Conservation (phyloP, 2,329 filamentous ascomycete genomes). For the Penicillium sumatraense region DNA sequence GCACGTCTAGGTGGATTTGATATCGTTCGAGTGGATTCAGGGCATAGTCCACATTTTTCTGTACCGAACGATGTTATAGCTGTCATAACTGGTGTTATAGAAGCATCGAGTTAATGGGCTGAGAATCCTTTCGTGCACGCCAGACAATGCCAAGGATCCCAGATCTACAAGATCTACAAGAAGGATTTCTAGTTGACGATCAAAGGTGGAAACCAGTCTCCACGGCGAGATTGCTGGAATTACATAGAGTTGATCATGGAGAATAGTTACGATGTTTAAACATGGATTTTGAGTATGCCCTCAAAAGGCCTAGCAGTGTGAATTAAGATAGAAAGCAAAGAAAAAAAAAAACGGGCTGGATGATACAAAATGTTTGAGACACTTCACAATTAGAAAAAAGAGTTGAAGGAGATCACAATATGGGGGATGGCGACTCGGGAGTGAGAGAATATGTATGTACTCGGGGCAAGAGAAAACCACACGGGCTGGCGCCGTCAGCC, state of each 20-base stretch:
- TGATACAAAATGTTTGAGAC: constrained; percentile 8
- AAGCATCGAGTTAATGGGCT: not conserved
- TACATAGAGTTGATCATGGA: not conserved
- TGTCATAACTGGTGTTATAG: not conserved
- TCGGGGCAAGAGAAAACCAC: not conserved
- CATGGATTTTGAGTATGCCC: no score
- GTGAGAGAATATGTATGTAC: constrained; percentile 8
- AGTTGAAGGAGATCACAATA: not conserved
- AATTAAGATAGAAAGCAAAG: constrained; percentile 7
- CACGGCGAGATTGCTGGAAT: not conserved
- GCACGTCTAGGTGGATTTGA: constrained; percentile 6
- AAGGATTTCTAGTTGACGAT: not conserved
- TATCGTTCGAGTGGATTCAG: not conserved
- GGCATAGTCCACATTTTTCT: not conserved
- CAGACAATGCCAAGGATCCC: not conserved
- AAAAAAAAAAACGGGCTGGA: constrained; percentile 6
- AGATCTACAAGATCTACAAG: constrained; percentile 6
- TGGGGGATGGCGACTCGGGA: not conserved
- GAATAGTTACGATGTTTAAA: no score
- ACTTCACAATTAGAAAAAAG: constrained; percentile 9
- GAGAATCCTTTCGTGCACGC: not conserved
- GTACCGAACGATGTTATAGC: not conserved
- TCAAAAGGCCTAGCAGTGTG: not conserved
- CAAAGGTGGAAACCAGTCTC: not conserved
- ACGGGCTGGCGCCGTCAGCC: constrained; percentile 5